A percentile compares a stretch with the other conserved stretches of the same genome.
Conservation (phyloP, 2,329 filamentous ascomycete genomes). For the Moelleriella libera region DNA sequence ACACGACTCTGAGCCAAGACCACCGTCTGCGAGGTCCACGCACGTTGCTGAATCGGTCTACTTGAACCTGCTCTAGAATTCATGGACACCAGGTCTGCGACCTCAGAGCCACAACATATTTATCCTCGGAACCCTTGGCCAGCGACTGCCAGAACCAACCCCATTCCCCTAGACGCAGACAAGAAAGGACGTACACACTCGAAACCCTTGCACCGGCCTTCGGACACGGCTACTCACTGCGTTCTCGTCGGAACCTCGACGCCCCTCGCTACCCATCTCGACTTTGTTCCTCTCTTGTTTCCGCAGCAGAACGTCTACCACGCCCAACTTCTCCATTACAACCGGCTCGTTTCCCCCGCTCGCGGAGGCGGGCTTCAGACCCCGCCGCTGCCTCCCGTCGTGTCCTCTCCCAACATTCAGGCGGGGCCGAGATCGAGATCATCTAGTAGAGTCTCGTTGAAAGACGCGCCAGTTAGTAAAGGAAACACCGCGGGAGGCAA, state of each 20-base stretch:
- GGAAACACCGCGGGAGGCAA: conserved; percentile 39
- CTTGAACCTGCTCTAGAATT: conserved; percentile 7
- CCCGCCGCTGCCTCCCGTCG: conserved; percentile 37
- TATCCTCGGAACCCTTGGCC: conserved; percentile 19
- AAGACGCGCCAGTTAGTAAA: conserved; percentile 31
- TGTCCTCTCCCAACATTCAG: conserved; percentile 42
- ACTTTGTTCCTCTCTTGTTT: conserved; percentile 42
- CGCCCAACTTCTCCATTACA: conserved; percentile 50
- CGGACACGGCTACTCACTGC: conserved; percentile 12
- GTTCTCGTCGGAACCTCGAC: conserved; percentile 10
- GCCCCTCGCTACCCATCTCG: conserved; percentile 1
- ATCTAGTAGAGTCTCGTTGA: conserved; percentile 44
- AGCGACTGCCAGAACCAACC: conserved; percentile 12
- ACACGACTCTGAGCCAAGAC: neutral
- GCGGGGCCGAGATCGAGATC: conserved; percentile 42
- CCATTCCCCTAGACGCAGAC: conserved; percentile 9
- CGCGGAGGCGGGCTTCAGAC: conserved; percentile 42
- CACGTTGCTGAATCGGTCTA: neutral
- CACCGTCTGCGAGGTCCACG: neutral
- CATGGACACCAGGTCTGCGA: conserved; percentile 24
- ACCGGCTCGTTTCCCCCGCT: conserved; percentile 46
- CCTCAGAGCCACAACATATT: conserved; percentile 23
- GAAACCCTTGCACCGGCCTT: conserved; percentile 13
- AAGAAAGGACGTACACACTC: conserved; percentile 8
- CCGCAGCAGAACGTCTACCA: conserved; percentile 48